Evolutionary conservation across 2,329 filamentous ascomycete species (phyloP).

Genomic region (Sporothrix brasiliensis): DNA sequence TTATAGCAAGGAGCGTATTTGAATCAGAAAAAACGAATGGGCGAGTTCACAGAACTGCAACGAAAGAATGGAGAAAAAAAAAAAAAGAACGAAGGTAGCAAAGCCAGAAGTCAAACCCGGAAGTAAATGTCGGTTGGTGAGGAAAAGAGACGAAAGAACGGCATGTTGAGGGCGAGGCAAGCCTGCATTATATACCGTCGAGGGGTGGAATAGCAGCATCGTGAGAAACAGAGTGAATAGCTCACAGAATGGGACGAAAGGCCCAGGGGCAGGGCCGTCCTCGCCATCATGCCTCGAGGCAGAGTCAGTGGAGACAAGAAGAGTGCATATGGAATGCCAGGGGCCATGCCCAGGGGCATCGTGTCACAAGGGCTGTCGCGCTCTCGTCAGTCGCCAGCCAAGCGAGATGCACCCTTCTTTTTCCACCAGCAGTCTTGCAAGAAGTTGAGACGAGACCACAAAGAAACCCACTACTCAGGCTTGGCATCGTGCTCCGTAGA

Average conservation of each 20-base stretch:
- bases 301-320: not conserved
- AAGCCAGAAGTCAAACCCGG: conserved; percentile 20
- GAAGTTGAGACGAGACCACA: conserved; percentile 12
- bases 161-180: not conserved
- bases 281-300: not conserved
- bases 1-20: conserved; percentile 20
- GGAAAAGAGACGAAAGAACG: conserved; percentile 8
- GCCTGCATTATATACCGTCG: conserved; percentile 13
- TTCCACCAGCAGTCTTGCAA: not conserved
- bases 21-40: conserved; percentile 25
- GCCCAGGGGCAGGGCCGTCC: not conserved
- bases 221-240: not conserved
- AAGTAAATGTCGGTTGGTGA: conserved; percentile 32
- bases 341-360: not conserved
- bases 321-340: conserved; percentile 15
- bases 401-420: conserved; percentile 20
- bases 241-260: conserved; percentile 18
- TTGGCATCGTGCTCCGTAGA: conserved; percentile 1
- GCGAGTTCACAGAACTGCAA: conserved; percentile 32
- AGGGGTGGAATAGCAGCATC: not conserved
- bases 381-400: conserved; percentile 10
- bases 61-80: conserved; percentile 28
- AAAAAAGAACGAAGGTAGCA: conserved; percentile 31
- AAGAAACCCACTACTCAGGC: conserved; percentile 12
- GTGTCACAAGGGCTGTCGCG: conserved; percentile 19